phyloP scores from a whole-genome alignment of 306 rosid genomes.

The Gynostemma pentaphyllum region DNA sequence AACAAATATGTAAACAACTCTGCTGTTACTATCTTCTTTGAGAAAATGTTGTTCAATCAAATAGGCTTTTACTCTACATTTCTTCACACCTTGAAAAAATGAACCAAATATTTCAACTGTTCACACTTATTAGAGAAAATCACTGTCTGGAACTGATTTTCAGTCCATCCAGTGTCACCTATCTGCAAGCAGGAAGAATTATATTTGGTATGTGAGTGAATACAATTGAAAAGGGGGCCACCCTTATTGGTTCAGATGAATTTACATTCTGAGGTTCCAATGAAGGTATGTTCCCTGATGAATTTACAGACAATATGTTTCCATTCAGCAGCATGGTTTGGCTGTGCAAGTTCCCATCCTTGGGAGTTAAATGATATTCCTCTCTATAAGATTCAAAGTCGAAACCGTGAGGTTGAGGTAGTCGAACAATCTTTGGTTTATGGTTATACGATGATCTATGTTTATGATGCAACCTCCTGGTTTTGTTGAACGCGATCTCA shows the following conservation, averaged over 20 bases:
- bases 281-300: conserved; percentile 62
- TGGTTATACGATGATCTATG: conserved; percentile 9
- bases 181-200: conserved; percentile 38
- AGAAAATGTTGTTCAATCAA: not conserved
- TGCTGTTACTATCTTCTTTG: no score
- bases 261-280: conserved; percentile 48
- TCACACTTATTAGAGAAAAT: not conserved
- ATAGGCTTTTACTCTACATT: not conserved
- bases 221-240: conserved; percentile 66
- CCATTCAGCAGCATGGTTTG: conserved; percentile 73
- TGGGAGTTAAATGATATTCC: conserved; percentile 68
- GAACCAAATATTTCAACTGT: not conserved
- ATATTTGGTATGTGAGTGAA: conserved; percentile 70
- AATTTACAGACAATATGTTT: conserved; percentile 36
- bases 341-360: conserved; percentile 62
- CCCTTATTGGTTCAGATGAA: conserved; percentile 45
- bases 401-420: conserved; percentile 7
- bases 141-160: conserved; percentile 4
- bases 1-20: no score
- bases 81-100: not conserved
- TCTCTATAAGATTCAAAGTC: conserved; percentile 31
- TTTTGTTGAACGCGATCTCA: conserved; percentile 17
- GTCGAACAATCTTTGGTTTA: conserved; percentile 12
- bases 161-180: conserved; percentile 1
- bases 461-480: conserved; percentile 17